Base-by-base conservation (phyloP, 2,329 filamentous ascomycete species). In the Ceratocystis cacaofunesta region DNA sequence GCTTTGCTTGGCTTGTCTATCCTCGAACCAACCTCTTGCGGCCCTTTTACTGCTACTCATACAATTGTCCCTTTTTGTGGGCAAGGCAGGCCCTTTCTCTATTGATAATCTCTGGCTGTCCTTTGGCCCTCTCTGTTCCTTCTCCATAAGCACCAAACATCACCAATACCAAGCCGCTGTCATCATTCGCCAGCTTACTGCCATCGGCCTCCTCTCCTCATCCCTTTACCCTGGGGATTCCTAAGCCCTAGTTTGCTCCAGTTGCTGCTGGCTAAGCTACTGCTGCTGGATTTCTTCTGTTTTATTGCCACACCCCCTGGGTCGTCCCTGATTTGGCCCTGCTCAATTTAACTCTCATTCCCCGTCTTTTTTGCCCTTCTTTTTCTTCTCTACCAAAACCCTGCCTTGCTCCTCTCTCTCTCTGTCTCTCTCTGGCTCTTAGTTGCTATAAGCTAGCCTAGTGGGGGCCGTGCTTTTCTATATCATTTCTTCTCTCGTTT, bases 261-360 rank as follows among this genome's bases (percentile, higher is more conserved):
- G 46, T 22, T 50, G 17, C 46, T 22, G 17, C 22, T 50, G 17
- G 17, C 19, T 50, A 25, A 25, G 17, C 46, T 22, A 15, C 17
- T 22, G 22, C 22, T 65, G 15, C 48, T 65, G 15, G 61, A 30
- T 36, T 50, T n/a, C 43, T 46, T 61, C 43, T 61, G 19, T 43
- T 61, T 41, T 61, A 36, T 36, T 36, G 7, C 32, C 32, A 36
- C 32, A 12, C 32, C 32, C 32, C 32, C 32, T 36, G 32, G 32
- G 32, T 36, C n/a, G 50, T 57, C 41, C 64, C 48, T 28, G 32
- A 52, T 19, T 67, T 66, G 64, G 63, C 66, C 57, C 36, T 28
- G 43, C 43, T 61, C 43, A 12, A 10, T 36, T 28, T 64, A 25
- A 41, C 66, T 58, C 60, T n/a, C 62, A 64, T 62, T 61, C 66